A percentile compares a stretch with the other conserved stretches of the same genome.
Conservation (phyloP, 345 rosid species). For the Toxicodendron radicans region DNA sequence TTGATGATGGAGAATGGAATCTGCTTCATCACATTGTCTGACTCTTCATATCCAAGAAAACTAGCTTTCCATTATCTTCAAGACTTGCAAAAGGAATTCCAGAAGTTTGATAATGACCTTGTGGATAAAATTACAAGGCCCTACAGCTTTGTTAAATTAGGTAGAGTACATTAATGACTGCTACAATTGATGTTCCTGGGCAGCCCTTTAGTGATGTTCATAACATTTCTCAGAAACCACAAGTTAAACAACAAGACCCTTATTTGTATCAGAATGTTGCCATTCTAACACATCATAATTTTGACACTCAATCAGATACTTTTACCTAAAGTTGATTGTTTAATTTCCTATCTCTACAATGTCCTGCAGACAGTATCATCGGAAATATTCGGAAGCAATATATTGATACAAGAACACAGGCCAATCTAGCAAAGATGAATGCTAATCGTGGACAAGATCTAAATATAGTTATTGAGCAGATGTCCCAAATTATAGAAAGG, state of each 20-base stretch:
- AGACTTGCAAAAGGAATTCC: slow-evolving; percentile 52
- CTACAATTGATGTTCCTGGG: background rate
- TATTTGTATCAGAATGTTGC: background rate
- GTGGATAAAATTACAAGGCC: slow-evolving; percentile 43
- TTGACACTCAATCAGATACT: background rate
- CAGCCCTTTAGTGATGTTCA: background rate
- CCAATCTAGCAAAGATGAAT: slow-evolving; percentile 51
- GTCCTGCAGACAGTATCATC: slow-evolving; percentile 39
- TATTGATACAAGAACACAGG: slow-evolving; percentile 58
- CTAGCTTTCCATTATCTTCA: slow-evolving; percentile 59
- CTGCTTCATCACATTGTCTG: slow-evolving; percentile 55
- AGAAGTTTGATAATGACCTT: slow-evolving; percentile 33
- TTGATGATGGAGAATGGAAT: slow-evolving; percentile 46
- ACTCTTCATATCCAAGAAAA: slow-evolving; percentile 68
- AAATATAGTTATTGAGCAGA: slow-evolving; percentile 33
- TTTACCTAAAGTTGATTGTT: background rate
- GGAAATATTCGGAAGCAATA: slow-evolving; percentile 50
- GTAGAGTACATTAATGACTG: slow-evolving; percentile 27
- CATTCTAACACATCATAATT: background rate
- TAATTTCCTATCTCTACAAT: background rate
- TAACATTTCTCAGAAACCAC: background rate
- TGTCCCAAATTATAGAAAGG: slow-evolving; percentile 43
- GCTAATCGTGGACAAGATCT: slow-evolving; percentile 37
- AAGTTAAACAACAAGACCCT: background rate
- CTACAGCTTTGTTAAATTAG: slow-evolving; percentile 51